phyloP scores from a whole-genome alignment of 225 moss, liverwort and hornwort genomes.

The Sphagnum contortum region DNA sequence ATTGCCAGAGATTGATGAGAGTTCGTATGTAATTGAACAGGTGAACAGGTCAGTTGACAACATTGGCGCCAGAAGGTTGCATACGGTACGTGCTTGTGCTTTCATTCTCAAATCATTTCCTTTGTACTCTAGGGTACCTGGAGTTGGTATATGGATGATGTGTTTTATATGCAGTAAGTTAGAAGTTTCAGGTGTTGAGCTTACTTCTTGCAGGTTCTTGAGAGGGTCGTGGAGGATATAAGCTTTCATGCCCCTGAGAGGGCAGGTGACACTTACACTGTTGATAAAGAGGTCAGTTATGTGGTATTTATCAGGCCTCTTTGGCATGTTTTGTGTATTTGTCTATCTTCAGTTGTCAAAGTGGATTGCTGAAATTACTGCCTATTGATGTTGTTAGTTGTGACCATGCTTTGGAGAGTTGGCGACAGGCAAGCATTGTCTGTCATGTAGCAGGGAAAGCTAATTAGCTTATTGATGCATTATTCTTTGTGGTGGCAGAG shows the following conservation, averaged over 20 bases:
- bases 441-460: no score
- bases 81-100: conserved; percentile 32
- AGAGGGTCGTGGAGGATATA: conserved; percentile 84
- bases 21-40: conserved; percentile 14
- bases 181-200: background rate
- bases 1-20: no score
- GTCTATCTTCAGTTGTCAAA: background rate
- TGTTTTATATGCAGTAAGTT: no score
- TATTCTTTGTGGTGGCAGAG: conserved; percentile 21
- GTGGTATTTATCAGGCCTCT: background rate
- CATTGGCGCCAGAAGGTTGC: conserved; percentile 76
- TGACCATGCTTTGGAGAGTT: background rate
- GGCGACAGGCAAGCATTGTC: background rate
- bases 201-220: conserved; percentile 45
- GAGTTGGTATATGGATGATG: no score
- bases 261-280: conserved; percentile 55
- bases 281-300: conserved; percentile 61
- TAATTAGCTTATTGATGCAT: no score
- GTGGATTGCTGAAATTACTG: background rate
- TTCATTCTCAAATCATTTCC: background rate
- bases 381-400: background rate
- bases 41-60: conserved; percentile 83
- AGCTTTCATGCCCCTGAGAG: conserved; percentile 78
- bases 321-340: background rate
- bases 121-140: background rate